Conservation (phyloP, 2,329 filamentous ascomycete species). For the Hymenoscyphus fructigenus region DNA sequence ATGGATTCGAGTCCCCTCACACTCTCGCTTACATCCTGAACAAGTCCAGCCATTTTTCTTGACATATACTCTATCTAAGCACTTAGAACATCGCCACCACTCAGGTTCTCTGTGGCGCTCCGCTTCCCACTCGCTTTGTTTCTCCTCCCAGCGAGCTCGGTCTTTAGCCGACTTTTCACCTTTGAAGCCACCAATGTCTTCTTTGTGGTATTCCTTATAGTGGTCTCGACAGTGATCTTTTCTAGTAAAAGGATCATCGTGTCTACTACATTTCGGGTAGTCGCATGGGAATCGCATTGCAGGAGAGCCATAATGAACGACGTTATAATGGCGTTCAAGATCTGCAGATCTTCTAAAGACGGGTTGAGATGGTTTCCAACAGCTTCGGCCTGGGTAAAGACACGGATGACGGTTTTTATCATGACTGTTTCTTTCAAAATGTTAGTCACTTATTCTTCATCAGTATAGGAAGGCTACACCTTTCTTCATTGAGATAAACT, state of each 20-base stretch:
- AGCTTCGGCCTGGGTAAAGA: slow-evolving; percentile 23
- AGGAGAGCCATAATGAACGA: slow-evolving; percentile 31
- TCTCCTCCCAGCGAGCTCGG: slow-evolving; percentile 15
- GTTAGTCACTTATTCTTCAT: too few relatives aligned
- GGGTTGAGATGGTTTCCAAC: slow-evolving; percentile 12
- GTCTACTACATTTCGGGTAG: slow-evolving; percentile 33
- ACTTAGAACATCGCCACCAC: slow-evolving; percentile 34
- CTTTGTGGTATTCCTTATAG: slow-evolving; percentile 47
- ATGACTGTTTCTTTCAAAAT: too few relatives aligned
- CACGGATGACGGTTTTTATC: slow-evolving; percentile 19
- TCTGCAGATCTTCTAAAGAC: slow-evolving; percentile 38
- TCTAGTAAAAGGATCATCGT: slow-evolving; percentile 42
- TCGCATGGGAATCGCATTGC: slow-evolving; percentile 34
- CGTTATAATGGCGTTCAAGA: slow-evolving; percentile 39
- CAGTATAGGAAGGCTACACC: too few relatives aligned
- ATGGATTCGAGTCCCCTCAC: slow-evolving; percentile 14
- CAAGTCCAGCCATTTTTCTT: slow-evolving; percentile 28
- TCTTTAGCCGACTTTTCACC: slow-evolving; percentile 17
- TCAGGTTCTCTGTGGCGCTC: slow-evolving; percentile 23
- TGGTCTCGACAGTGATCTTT: slow-evolving; percentile 51
- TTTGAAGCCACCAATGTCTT: slow-evolving; percentile 37
- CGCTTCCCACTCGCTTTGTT: slow-evolving; percentile 25
- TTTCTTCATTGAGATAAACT: too few relatives aligned
- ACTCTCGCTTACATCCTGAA: slow-evolving; percentile 23
- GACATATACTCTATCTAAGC: slow-evolving; percentile 25